Base-by-base conservation (phyloP, 192 early-diverging fungal species). In the Podila epicladia region DNA sequence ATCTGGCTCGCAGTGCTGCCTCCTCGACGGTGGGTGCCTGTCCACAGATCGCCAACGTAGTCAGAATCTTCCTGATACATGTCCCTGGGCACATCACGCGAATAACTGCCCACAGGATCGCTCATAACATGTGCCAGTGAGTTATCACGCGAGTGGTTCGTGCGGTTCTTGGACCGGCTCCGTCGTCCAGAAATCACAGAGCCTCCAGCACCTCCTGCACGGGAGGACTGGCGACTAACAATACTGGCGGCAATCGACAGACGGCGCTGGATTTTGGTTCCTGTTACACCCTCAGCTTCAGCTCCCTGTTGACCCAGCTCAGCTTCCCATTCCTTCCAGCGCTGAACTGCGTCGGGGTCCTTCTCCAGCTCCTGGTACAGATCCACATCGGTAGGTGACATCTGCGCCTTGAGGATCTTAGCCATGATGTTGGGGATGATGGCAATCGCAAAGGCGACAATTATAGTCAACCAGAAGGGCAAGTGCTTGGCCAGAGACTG, bases 381-480 rank as follows among this genome's bases (percentile, higher is more conserved):
- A 67, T 85, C 84, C 19, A 85, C 84, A 71, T 83, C 77, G 19
- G 77, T 72, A 4, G 83, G 77, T 31, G 71, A 67, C 45, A 83
- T 69, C 32, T 84, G 68, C 1, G 71, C 65, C 61, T 82, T 86
- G 49, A 82, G n/a, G 8, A 83, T 69, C 64, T 85, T 85, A 12
- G 84, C 66, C 9, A 90, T 75, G 29, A 91, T 61, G 24, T 86
- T 90, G 19, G 89, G 82, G 20, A 87, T 75, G 0, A 91, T 58
- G 0, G 88, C 88, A 51, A 91, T 82, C 48, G 82, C 77, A 13
- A 82, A 77, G 38, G 90, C 89, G 35, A 89, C 85, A 64, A 91
- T 72, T 57, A 89, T 75, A 38, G 86, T 85, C 50, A 87, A 64
- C 91, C 91, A 92, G 64, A 89, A 92, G 9, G 83, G 73, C 2